phyloP scores from a whole-genome alignment of 148 eudicot genomes.

The Cornus kousa region DNA sequence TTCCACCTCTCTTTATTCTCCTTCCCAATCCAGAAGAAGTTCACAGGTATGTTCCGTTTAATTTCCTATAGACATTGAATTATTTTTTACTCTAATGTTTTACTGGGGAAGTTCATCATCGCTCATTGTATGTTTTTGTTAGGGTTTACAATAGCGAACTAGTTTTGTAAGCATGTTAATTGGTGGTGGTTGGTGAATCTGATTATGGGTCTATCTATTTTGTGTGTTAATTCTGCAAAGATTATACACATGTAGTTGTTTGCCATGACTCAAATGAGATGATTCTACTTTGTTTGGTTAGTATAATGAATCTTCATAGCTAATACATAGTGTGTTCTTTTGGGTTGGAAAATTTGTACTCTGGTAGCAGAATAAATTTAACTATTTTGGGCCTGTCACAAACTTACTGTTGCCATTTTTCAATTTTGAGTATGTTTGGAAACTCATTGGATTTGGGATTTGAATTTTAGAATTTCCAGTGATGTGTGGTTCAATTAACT shows the following conservation, averaged over 20 bases:
- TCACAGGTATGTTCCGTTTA: slow-evolving; percentile 15
- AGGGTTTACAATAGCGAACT: slow-evolving; percentile 2
- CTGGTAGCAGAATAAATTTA: background rate
- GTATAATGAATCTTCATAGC: background rate
- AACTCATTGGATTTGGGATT: too few relatives aligned
- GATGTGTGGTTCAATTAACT: too few relatives aligned
- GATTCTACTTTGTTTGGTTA: background rate
- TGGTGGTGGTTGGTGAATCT: background rate
- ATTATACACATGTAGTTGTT: background rate
- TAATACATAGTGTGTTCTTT: background rate
- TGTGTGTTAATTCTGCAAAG: background rate
- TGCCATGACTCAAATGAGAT: background rate
- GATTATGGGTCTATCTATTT: background rate
- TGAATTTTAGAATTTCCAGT: too few relatives aligned
- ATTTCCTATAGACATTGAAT: background rate
- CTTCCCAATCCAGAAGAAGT: slow-evolving; percentile 17
- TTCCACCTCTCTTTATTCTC: slow-evolving; percentile 20
- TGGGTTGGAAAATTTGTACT: background rate
- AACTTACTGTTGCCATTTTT: too few relatives aligned
- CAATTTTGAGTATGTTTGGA: too few relatives aligned
- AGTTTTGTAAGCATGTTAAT: background rate
- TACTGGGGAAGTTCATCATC: background rate
- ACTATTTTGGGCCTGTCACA: too few relatives aligned
- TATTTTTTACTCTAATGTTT: background rate
- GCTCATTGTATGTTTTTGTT: background rate